Conservation (phyloP, 345 rosid species). For the Gossypium bickii region DNA sequence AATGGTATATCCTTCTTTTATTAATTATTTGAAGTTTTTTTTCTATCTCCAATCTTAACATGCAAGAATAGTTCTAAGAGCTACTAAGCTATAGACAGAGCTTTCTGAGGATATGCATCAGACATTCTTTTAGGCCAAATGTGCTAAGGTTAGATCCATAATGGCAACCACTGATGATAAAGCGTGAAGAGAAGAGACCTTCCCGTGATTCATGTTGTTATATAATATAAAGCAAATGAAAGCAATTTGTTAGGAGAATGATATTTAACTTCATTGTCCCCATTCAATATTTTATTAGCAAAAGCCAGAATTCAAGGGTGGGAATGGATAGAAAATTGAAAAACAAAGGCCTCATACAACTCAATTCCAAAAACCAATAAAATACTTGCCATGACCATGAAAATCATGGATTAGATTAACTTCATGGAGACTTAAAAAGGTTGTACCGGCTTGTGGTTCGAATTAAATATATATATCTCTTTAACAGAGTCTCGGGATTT, state of each 20-base stretch:
- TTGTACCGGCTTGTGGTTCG: background rate
- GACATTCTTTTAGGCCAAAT: conserved; percentile 7
- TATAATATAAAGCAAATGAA: conserved; percentile 17
- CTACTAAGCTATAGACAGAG: background rate
- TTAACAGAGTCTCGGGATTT: background rate
- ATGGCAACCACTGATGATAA: conserved; percentile 12
- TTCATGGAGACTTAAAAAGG: background rate
- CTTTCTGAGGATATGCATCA: conserved; percentile 4
- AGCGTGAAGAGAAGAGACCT: conserved; percentile 12
- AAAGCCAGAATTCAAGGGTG: conserved; percentile 42
- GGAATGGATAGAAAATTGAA: conserved; percentile 23
- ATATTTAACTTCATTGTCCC: conserved; percentile 21
- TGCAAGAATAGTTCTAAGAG: background rate
- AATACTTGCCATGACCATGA: conserved; percentile 11
- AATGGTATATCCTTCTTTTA: conserved; percentile 3
- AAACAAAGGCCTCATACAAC: conserved; percentile 5
- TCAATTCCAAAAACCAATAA: conserved; percentile 3
- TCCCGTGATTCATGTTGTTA: conserved; percentile 22
- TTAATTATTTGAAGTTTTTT: background rate
- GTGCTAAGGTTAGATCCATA: conserved; percentile 10
- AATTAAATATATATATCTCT: background rate
- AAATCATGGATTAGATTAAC: conserved; percentile 8
- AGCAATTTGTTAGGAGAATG: conserved; percentile 22
- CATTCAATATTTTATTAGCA: conserved; percentile 13
- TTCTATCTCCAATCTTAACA: background rate